A percentile compares a stretch with the other conserved stretches of the same genome.
phyloP scores from a whole-genome alignment of 129 eudicot species.

The Helichrysum umbraculigerum region DNA sequence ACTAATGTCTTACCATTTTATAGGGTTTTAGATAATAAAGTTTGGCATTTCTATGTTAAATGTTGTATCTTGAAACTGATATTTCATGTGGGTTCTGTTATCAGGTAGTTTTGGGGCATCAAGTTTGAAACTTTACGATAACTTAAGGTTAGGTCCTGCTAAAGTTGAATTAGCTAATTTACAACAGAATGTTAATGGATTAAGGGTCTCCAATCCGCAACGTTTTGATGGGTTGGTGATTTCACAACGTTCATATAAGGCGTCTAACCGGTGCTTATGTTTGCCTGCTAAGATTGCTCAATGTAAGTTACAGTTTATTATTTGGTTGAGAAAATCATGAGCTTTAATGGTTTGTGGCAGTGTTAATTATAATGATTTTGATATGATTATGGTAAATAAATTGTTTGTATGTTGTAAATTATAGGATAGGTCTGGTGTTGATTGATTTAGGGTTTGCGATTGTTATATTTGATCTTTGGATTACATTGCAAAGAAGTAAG shows the following conservation, averaged over 20 bases:
- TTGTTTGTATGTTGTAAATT: not conserved
- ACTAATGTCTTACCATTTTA: not conserved
- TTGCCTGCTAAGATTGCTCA: conserved; percentile 37
- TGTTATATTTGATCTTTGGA: not conserved
- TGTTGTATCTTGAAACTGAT: not conserved
- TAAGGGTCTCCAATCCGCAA: conserved; percentile 6
- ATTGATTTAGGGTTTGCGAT: not conserved
- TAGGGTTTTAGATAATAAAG: not conserved
- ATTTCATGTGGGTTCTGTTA: conserved; percentile 2
- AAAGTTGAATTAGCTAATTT: conserved; percentile 34
- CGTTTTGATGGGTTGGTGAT: conserved; percentile 37
- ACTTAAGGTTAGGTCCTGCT: conserved; percentile 41
- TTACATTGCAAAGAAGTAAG: not conserved
- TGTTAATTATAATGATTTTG: not conserved
- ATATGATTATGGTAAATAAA: not conserved
- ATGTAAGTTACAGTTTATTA: conserved; percentile 44
- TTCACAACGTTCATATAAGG: conserved; percentile 35
- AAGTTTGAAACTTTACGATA: conserved; percentile 32
- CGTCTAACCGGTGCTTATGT: conserved; percentile 41
- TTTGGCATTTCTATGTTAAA: not conserved
- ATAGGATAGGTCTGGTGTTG: not conserved
- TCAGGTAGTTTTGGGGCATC: conserved; percentile 74
- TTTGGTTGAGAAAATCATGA: not conserved
- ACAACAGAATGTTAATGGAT: conserved; percentile 35
- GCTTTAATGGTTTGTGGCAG: not conserved